phyloP scores from a whole-genome alignment of 805 yeast species.

The Zygoascus biomembranicola region DNA sequence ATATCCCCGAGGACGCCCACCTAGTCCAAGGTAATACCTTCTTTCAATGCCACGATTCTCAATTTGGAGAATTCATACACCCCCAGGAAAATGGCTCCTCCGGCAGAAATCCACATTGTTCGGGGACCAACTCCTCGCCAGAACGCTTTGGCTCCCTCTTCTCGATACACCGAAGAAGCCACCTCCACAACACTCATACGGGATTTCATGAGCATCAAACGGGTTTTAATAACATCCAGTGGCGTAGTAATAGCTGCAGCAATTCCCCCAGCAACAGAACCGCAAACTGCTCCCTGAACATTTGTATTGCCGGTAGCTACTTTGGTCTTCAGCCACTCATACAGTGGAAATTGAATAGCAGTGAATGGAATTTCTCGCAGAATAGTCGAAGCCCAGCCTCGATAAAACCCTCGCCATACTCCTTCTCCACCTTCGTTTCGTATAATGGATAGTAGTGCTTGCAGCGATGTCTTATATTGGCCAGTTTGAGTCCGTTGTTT shows the following conservation, averaged over 20 bases:
- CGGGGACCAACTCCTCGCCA: conserved; percentile 88
- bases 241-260: conserved; percentile 96
- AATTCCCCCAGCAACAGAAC: conserved; percentile 88
- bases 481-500: conserved; percentile 90
- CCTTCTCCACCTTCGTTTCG: conserved; percentile 72
- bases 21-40: neutral
- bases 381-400: conserved; percentile 91
- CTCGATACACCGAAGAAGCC: conserved; percentile 45
- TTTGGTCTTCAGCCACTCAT: conserved; percentile 69
- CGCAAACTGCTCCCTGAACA: conserved; percentile 76
- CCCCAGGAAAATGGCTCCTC: conserved; percentile 96
- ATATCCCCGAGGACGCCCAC: too few relatives aligned
- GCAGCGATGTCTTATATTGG: conserved; percentile 47
- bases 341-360: conserved; percentile 87
- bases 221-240: conserved; percentile 85
- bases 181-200: conserved; percentile 40
- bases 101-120: conserved; percentile 95
- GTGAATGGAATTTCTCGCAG: conserved; percentile 97
- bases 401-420: conserved; percentile 62
- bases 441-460: conserved; percentile 56
- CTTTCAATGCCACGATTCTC: neutral
- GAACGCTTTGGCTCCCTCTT: conserved; percentile 70
- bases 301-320: conserved; percentile 24
- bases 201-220: conserved; percentile 68
- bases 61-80: conserved; percentile 59